Conservation (phyloP, 2,329 filamentous ascomycete genomes). For the Cordyceps javanica region DNA sequence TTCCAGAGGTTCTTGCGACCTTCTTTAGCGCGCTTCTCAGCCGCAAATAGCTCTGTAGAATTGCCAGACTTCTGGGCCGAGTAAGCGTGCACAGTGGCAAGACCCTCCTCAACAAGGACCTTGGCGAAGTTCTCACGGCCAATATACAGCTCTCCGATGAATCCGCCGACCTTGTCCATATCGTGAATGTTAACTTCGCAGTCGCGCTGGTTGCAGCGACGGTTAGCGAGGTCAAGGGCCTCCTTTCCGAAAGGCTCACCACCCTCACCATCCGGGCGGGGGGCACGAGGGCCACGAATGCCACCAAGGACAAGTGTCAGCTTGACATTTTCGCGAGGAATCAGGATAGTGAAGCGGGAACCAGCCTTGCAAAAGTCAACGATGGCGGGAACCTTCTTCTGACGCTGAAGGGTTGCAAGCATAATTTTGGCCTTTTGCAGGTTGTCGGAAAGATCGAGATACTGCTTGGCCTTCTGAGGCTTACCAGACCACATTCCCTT, state of each 20-base stretch:
- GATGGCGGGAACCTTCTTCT: slow-evolving; percentile 86
- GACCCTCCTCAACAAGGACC: slow-evolving; percentile 84
- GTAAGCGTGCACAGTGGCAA: slow-evolving; percentile 88
- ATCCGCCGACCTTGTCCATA: slow-evolving; percentile 93
- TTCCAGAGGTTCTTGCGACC: slow-evolving; percentile 84
- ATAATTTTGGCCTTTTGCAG: slow-evolving; percentile 95
- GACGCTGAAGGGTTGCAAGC: slow-evolving; percentile 76
- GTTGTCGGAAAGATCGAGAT: slow-evolving; percentile 84
- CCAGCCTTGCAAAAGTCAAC: slow-evolving; percentile 98
- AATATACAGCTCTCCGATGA: slow-evolving; percentile 91
- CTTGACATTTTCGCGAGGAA: slow-evolving; percentile 90
- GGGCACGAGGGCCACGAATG: slow-evolving; percentile 83
- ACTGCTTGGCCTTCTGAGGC: slow-evolving; percentile 73
- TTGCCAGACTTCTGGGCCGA: slow-evolving; percentile 95
- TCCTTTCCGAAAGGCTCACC: slow-evolving; percentile 94
- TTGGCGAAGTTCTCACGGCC: slow-evolving; percentile 96
- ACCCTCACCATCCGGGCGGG: slow-evolving; percentile 66
- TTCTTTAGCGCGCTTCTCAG: slow-evolving; percentile 86
- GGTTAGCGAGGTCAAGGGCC: slow-evolving; percentile 84
- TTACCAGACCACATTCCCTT: slow-evolving; percentile 96
- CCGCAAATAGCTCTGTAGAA: slow-evolving; percentile 76
- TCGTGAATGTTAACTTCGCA: slow-evolving; percentile 94
- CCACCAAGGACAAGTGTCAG: slow-evolving; percentile 91
- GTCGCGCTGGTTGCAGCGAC: slow-evolving; percentile 85
- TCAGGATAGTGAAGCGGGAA: slow-evolving; percentile 84